Conservation (phyloP, 306 rosid genomes). For the Rosa rugosa region DNA sequence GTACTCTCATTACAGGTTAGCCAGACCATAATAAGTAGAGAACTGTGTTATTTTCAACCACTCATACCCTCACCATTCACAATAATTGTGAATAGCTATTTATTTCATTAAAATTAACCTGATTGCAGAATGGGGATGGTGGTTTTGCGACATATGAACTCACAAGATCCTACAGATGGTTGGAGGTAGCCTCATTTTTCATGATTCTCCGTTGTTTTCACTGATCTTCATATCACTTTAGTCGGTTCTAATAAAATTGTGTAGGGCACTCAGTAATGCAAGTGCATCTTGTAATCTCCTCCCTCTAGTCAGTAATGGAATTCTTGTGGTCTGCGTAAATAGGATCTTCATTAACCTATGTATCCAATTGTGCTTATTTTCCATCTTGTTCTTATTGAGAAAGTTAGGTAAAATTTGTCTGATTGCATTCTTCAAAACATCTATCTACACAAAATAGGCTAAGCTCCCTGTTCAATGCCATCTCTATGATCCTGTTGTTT, state of each 20-base stretch:
- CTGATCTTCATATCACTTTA: background rate
- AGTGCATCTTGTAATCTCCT: conserved; percentile 16
- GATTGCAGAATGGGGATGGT: conserved; percentile 69
- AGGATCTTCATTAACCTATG: background rate
- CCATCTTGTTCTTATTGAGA: background rate
- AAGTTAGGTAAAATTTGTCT: background rate
- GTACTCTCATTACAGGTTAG: conserved; percentile 80
- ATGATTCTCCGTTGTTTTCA: background rate
- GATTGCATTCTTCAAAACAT: background rate
- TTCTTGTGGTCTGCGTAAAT: background rate
- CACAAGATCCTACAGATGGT: conserved; percentile 85
- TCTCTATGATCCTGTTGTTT: background rate
- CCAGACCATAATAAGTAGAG: conserved; percentile 20
- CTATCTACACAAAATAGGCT: background rate
- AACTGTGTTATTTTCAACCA: background rate
- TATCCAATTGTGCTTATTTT: background rate
- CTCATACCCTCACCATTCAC: background rate
- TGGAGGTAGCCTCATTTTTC: conserved; percentile 67
- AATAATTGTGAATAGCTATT: background rate
- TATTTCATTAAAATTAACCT: conserved; percentile 12
- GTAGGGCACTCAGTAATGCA: conserved; percentile 2
- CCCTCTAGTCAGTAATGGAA: background rate
- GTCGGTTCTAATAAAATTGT: conserved; percentile 20
- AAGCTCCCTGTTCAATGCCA: background rate
- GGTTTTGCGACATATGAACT: conserved; percentile 92